Evolutionary conservation across 345 rosid genomes (phyloP).

Genomic region (Balakata baccata): DNA sequence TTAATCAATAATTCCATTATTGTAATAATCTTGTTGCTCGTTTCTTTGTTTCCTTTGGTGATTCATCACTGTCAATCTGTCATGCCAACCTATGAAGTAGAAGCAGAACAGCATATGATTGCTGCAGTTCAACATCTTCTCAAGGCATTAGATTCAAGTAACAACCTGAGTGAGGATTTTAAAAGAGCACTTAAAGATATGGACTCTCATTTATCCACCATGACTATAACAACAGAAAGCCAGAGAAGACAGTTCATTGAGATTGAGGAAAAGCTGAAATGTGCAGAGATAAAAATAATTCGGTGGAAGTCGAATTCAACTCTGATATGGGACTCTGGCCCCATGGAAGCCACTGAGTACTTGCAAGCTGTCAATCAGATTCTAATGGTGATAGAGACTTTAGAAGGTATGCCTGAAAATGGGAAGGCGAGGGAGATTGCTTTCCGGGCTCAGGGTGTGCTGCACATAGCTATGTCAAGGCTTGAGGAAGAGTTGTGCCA

Average conservation of each 20-base stretch:
- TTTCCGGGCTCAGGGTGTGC: slow-evolving; percentile 39
- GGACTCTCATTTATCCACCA: slow-evolving; percentile 46
- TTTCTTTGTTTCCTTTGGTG: neutral
- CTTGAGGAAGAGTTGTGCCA: slow-evolving; percentile 68
- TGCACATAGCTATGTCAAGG: slow-evolving; percentile 69
- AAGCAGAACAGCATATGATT: slow-evolving; percentile 61
- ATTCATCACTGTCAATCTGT: slow-evolving; percentile 17
- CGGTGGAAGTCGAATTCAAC: slow-evolving; percentile 49
- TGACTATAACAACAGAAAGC: slow-evolving; percentile 32
- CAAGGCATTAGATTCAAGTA: slow-evolving; percentile 51
- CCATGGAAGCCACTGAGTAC: slow-evolving; percentile 40
- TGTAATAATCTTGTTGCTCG: neutral
- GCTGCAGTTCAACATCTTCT: slow-evolving; percentile 57
- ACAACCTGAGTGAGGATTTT: slow-evolving; percentile 47
- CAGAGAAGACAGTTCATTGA: slow-evolving; percentile 32
- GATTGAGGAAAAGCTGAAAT: slow-evolving; percentile 42
- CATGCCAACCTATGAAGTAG: slow-evolving; percentile 41
- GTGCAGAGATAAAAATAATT: slow-evolving; percentile 42
- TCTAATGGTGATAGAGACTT: slow-evolving; percentile 33
- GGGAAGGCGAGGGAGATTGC: slow-evolving; percentile 44
- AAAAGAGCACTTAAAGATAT: slow-evolving; percentile 45
- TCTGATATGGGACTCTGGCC: slow-evolving; percentile 54
- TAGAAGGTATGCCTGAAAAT: slow-evolving; percentile 26
- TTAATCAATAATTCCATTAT: neutral
- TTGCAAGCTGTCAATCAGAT: slow-evolving; percentile 51